Evolutionary conservation across 352 stramenopile species (phyloP), one percentile per base, ranked within the genome.

Genomic region (Pythium folliculosum): DNA sequence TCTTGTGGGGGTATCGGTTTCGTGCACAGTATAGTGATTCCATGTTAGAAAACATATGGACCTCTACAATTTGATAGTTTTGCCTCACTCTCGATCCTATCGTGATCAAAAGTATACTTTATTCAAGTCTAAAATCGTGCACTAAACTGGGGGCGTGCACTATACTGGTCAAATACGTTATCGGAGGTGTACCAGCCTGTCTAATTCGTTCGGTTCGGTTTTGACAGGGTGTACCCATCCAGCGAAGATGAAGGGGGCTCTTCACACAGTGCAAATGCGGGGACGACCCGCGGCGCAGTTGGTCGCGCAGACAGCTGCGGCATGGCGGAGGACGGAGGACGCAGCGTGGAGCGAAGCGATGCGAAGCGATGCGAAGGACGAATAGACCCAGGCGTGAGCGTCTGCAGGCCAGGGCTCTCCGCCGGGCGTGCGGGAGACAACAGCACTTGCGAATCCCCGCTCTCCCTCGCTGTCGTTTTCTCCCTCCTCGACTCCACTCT

Each of bases 391-490:
- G 23, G 25, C 27, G 27, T 32, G 27, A 6, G 27, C 27, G 27
- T 32, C 14, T 35, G 23, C 6, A 32, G 47, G n/a, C 35, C 6
- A 32, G 47, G n/a, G 8, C 35, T 40, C 21, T 12, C n/a, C 22
- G 21, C 19, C 10, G 22, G 3, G 51, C 25, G 51, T 44, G 58
- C 25, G 49, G 51, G 38, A 61, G 52, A 62, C 52, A 16, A 50
- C 40, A 43, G 60, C 60, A 67, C 44, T 67, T 27, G 27, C 60
- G 23, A 67, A 48, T 55, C 40, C 22, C 16, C 37, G 22, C 47
- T 65, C 59, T 65, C 59, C 40, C 59, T 65, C 59, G 51, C 19
- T 5, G 27, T 23, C 56, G 1, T 21, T n/a, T 44, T 19, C 44
- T 22, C n/a, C 17, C 21, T 17, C 27, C 40, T 47, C 40, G 14